Conservation (phyloP, 1,284 basidiomycete species). For the Pterulicium gracile region DNA sequence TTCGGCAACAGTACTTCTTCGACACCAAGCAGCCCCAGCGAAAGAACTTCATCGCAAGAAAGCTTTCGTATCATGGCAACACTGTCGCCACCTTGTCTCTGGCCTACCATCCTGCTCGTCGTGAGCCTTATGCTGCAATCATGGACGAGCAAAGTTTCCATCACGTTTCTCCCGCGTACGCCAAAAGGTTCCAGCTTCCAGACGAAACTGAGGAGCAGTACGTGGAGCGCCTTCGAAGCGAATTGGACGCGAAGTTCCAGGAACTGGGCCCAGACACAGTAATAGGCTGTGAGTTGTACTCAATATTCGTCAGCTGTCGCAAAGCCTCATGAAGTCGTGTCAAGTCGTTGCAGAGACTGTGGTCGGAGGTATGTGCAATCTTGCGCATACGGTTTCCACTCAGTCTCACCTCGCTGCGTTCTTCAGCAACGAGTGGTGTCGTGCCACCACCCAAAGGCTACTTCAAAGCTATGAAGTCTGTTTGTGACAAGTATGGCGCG, state of each 20-base stretch:
- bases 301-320: neutral
- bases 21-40: conserved; percentile 62
- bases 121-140: conserved; percentile 54
- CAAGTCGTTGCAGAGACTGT: conserved; percentile 77
- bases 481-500: conserved; percentile 81
- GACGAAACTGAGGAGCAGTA: conserved; percentile 72
- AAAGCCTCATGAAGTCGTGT: conserved; percentile 8
- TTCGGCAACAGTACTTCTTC: conserved; percentile 43
- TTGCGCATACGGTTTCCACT: too few species aligned
- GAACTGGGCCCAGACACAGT: conserved; percentile 75
- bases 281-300: conserved; percentile 50
- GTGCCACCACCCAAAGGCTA: conserved; percentile 70
- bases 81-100: conserved; percentile 62
- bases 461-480: conserved; percentile 73
- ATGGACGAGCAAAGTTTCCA: conserved; percentile 58
- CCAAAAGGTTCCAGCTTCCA: conserved; percentile 57
- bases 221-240: conserved; percentile 60
- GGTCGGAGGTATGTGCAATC: conserved; percentile 37
- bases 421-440: conserved; percentile 61
- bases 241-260: conserved; percentile 76
- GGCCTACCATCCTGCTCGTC: conserved; percentile 52
- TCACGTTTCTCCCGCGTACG: conserved; percentile 81
- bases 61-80: conserved; percentile 80
- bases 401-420: too few species aligned
- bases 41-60: conserved; percentile 69